Percentiles rank a stretch among this genome's conserved stretches.
These are phyloP conservation scores for Aureobasidium sp. DNA, from an alignment of 2,329 filamentous ascomycete genomes.

Conservation along the genomic window DNA sequence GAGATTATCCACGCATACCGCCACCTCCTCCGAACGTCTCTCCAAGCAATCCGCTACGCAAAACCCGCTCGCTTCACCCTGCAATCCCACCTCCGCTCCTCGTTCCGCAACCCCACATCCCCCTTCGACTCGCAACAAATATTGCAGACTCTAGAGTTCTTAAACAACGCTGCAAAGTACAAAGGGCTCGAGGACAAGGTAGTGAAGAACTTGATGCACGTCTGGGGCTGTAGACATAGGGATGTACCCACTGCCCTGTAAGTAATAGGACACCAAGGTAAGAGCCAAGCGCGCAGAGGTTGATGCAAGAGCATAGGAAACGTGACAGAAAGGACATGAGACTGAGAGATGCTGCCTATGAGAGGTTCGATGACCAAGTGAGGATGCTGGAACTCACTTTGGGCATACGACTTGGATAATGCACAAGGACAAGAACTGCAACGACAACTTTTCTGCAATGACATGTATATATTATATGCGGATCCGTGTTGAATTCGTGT, in stretches of 20 bases:
- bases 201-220: conserved; percentile 56
- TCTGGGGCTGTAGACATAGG: conserved; percentile 28
- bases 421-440: background rate
- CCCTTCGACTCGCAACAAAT: conserved; percentile 33
- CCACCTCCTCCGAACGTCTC: conserved; percentile 55
- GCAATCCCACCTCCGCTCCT: conserved; percentile 41
- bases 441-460: conserved; percentile 1
- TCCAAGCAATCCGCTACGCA: conserved; percentile 66
- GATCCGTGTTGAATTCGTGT: background rate
- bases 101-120: conserved; percentile 29
- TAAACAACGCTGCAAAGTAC: conserved; percentile 54
- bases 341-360: conserved; percentile 37
- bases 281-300: background rate
- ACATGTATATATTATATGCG: background rate
- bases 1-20: conserved; percentile 57
- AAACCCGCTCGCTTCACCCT: conserved; percentile 57
- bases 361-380: conserved; percentile 61
- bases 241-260: background rate
- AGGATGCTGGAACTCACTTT: conserved; percentile 67
- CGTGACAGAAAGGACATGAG: conserved; percentile 21
- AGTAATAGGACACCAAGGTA: background rate
- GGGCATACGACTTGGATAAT: conserved; percentile 44
- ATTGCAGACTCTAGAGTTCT: conserved; percentile 60
- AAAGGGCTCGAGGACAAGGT: conserved; percentile 64
- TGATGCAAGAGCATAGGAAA: background rate